Evolutionary conservation across 768 basidiomycete species (phyloP).

Genomic region (Rhodocollybia butyracea): DNA sequence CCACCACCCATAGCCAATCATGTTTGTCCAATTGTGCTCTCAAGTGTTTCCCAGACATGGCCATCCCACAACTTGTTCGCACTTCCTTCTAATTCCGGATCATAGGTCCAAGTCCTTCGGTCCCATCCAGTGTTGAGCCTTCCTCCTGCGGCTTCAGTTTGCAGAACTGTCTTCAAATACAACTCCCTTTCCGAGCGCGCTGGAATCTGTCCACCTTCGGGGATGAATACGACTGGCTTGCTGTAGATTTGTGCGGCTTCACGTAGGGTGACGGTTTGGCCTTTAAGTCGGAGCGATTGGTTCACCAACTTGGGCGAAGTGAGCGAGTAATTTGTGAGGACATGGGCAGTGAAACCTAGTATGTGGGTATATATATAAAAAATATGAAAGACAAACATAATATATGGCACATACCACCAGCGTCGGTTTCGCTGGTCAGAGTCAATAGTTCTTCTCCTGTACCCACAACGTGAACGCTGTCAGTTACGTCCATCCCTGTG

Average conservation of each 20-base stretch:
- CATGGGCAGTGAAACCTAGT: conserved; percentile 1
- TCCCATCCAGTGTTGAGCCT: conserved; percentile 1
- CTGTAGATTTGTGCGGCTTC: not conserved
- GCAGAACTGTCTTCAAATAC: not conserved
- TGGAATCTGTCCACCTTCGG: not conserved
- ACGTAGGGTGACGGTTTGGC: not conserved
- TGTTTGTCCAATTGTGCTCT: no score
- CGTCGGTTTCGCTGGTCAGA: not conserved
- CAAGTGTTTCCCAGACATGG: conserved; percentile 6
- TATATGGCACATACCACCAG: not conserved
- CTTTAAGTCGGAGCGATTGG: not conserved
- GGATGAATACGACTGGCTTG: not conserved
- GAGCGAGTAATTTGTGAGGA: not conserved
- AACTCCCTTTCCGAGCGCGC: not conserved
- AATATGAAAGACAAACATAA: not conserved
- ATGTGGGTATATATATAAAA: not conserved
- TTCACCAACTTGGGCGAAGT: not conserved
- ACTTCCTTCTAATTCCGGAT: not conserved
- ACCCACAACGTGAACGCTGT: not conserved
- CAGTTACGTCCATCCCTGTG: not conserved
- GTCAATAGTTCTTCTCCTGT: not conserved
- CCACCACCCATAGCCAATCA: no score
- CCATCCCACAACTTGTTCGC: conserved; percentile 5
- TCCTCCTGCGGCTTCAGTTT: not conserved
- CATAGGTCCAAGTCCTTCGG: not conserved